These are phyloP conservation scores for Globisporangium barbulae DNA, from an alignment of 352 stramenopile species.

Conservation along the genomic window DNA sequence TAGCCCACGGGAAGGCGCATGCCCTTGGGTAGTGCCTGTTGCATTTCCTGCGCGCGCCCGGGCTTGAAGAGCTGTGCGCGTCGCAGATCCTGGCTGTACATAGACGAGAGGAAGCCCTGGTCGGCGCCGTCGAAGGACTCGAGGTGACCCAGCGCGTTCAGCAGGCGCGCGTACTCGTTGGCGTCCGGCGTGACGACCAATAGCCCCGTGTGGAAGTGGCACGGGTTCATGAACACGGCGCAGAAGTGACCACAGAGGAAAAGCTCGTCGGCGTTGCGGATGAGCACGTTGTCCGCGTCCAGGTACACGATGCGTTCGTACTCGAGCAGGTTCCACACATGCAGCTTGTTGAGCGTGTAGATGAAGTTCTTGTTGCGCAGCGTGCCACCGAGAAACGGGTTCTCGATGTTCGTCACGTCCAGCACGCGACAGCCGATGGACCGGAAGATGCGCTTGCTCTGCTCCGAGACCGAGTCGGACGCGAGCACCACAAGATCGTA, in stretches of 20 bases:
- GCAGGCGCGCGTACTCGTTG: conserved; percentile 66
- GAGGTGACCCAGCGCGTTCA: conserved; percentile 52
- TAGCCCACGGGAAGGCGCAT: conserved; percentile 85
- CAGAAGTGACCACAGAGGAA: conserved; percentile 87
- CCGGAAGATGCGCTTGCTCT: conserved; percentile 71
- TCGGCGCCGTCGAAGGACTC: conserved; percentile 82
- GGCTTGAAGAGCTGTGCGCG: conserved; percentile 72
- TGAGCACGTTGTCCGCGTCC: conserved; percentile 89
- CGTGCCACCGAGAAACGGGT: conserved; percentile 76
- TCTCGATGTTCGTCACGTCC: conserved; percentile 87
- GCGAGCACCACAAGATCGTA: conserved; percentile 86
- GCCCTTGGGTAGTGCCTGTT: conserved; percentile 35
- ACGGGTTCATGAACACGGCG: conserved; percentile 90
- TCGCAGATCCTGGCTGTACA: conserved; percentile 82
- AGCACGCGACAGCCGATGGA: conserved; percentile 81
- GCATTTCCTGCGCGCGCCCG: conserved; percentile 28
- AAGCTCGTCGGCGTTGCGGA: conserved; percentile 87
- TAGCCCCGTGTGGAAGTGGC: conserved; percentile 87
- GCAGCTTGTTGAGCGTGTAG: conserved; percentile 89
- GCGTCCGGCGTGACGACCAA: conserved; percentile 79
- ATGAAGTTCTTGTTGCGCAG: conserved; percentile 87
- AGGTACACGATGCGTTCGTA: conserved; percentile 91
- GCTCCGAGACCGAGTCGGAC: conserved; percentile 78
- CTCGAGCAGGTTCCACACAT: conserved; percentile 89
- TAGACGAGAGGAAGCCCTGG: conserved; percentile 84